Base-by-base conservation (phyloP, 1,284 basidiomycete genomes). In the Mrakiaceae sp. region DNA sequence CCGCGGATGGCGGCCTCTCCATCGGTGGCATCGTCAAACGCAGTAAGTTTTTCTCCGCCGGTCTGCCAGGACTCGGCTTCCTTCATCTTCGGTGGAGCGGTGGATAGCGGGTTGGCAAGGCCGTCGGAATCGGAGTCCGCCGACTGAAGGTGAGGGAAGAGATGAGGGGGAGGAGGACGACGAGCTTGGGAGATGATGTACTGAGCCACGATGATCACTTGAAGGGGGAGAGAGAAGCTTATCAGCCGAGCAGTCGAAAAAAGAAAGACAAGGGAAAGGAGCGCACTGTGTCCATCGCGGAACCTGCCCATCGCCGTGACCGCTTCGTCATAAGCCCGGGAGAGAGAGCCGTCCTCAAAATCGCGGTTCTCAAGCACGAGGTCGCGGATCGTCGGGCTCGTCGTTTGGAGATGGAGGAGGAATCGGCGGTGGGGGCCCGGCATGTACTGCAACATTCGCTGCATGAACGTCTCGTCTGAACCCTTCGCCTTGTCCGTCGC, bases 391-490 rank as follows among this genome's bases (percentile, higher is more conserved):
- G 78, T 10, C 80, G 85, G 56, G 79, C 84, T 70, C 79, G 74
- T 83, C 1, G 79, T 74, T n/a, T 80, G 79, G 62, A 98, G 83
- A 72, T 96, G 90, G 55, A 81, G 80, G 50, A 98, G 81, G 79
- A 98, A 98, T 16, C 83, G 80, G 54, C 94, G 87, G 76, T 98
- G 95, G 71, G 88, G 87, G 3, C 84, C 83, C 0, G 93, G 92
- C 92, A 96, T 96, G 78, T 94, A 95, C 10, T 79, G 76, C 70
- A 87, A 83, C 90, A 94, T 93, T 62, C 87, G 83, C 51, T 83
- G 80, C 58, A 93, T 81, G 75, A 92, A 87, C 0, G 79, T 79
- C 42, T 76, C 73, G 67, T 81, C 67, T 80, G 81, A 60, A 71
- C 74, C 70, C 48, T 10, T 72, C 71, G 68, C 70, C 69, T 27